Base-by-base conservation (phyloP, 129 eudicot genomes). In the Flaveria robusta region DNA sequence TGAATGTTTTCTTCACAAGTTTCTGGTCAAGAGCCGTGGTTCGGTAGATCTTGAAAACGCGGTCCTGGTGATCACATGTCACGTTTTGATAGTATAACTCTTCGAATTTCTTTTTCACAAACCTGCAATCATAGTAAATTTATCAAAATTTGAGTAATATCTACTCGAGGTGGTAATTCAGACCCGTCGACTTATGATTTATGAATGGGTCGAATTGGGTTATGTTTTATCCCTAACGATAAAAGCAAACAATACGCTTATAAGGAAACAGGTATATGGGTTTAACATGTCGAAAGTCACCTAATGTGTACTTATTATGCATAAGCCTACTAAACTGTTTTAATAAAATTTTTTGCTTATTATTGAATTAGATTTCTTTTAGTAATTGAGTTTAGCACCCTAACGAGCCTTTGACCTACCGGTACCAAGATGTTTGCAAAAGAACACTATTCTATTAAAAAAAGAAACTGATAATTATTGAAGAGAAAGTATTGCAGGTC, bases 1-100 rank as follows among this genome's bases (percentile, higher is more conserved):
- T 94, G 84, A 94, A 94, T 15, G 98, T 94, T 88, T 94, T 94
- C 90, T 94, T 94, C 84, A 94, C 96, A 42, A 94, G 96, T 83
- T 94, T 94, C 83, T 89, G 97, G 71, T 94, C 98, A 46, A 94
- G 88, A 9, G 98, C 98, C 3, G 97, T 94, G 29, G 98, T 94
- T 81, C 98, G 85, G 73, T 94, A 94, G 58, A 94, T 94, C 96
- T 94, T 94, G 73, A 94, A 94, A 46, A 94, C 96, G 0, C 98
- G 90, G 72, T 94, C 98, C 56, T 91, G 97, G 20, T 90, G 83
- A 66, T 94, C 97, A 24, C 97, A 93, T 3, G 96, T 83, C 69
- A 93, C 93, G 65, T 88, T 87, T 45, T 94, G 97, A 82, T 85
- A 94, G 81, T 94, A 94, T 79, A 91, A 78, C 77, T 94, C 98